Percentiles rank a stretch among this genome's conserved stretches.
These are phyloP conservation scores for Tolypocladium album DNA, from an alignment of 2,329 filamentous ascomycete genomes.

Conservation along the genomic window DNA sequence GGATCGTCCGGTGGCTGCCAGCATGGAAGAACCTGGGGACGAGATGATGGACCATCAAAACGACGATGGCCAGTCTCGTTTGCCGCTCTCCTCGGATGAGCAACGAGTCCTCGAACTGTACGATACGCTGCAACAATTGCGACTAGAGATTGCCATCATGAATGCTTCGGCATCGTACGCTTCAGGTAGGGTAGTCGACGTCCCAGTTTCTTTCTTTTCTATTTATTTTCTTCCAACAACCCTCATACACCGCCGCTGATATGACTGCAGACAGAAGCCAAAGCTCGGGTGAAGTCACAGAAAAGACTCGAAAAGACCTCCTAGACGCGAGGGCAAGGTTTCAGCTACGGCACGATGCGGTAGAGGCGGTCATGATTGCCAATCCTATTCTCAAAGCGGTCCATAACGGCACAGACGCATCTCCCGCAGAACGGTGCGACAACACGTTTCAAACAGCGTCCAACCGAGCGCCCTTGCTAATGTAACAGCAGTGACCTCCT, in stretches of 20 bases:
- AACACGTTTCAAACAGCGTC: neutral
- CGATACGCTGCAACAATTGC: slow-evolving; percentile 59
- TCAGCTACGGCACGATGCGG: slow-evolving; percentile 56
- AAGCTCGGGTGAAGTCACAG: slow-evolving; percentile 38
- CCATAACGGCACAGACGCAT: slow-evolving; percentile 54
- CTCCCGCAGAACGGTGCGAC: slow-evolving; percentile 56
- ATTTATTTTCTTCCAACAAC: too few relatives aligned
- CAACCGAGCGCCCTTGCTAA: neutral
- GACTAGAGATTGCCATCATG: slow-evolving; percentile 61
- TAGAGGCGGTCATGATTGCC: slow-evolving; percentile 57
- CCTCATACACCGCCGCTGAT: neutral
- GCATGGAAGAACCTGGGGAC: slow-evolving; percentile 18
- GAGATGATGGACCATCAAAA: slow-evolving; percentile 13
- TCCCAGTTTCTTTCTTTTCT: too few relatives aligned
- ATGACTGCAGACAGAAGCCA: slow-evolving; percentile 12
- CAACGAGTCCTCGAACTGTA: slow-evolving; percentile 56
- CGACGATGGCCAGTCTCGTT: slow-evolving; percentile 23
- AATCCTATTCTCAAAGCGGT: slow-evolving; percentile 71
- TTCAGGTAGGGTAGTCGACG: slow-evolving; percentile 17
- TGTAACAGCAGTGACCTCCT: slow-evolving; percentile 48
- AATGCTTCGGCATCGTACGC: slow-evolving; percentile 31
- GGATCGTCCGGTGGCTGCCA: neutral
- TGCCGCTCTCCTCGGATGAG: slow-evolving; percentile 57
- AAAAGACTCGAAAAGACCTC: slow-evolving; percentile 52
- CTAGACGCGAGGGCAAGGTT: slow-evolving; percentile 62